Percentiles rank a stretch among this genome's conserved stretches.
Conservation (phyloP, 352 stramenopile species). For the Phytophthora pini region DNA sequence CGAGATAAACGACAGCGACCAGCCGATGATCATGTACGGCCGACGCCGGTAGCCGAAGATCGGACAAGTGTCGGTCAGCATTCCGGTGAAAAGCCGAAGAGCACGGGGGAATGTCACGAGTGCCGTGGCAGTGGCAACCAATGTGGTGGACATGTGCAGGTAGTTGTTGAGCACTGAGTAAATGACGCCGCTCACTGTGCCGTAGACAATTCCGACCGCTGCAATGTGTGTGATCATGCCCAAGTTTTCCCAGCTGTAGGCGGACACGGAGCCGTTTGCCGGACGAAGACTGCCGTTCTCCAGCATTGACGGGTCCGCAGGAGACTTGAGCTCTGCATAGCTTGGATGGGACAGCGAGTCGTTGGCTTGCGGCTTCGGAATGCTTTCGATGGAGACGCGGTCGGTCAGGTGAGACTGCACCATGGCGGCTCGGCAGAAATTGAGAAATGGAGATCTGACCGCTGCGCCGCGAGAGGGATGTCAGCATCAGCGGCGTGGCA, state of each 20-base stretch:
- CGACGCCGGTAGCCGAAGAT: slow-evolving; percentile 80
- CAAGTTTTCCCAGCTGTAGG: slow-evolving; percentile 42
- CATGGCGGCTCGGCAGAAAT: slow-evolving; percentile 7
- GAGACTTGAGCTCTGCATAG: slow-evolving; percentile 36
- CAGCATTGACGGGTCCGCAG: slow-evolving; percentile 3
- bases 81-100: slow-evolving; percentile 62
- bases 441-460: slow-evolving; percentile 6
- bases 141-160: slow-evolving; percentile 55
- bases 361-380: slow-evolving; percentile 15
- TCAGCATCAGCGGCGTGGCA: too few species aligned
- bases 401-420: slow-evolving; percentile 20
- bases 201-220: slow-evolving; percentile 52
- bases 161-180: slow-evolving; percentile 71
- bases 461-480: background rate
- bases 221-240: slow-evolving; percentile 54
- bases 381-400: slow-evolving; percentile 31
- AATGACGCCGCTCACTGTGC: slow-evolving; percentile 38
- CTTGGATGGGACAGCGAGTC: slow-evolving; percentile 21
- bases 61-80: slow-evolving; percentile 75
- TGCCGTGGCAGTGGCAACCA: slow-evolving; percentile 49
- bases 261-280: slow-evolving; percentile 24
- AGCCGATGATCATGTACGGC: slow-evolving; percentile 86
- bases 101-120: slow-evolving; percentile 52
- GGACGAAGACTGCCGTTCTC: slow-evolving; percentile 28
- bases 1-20: slow-evolving; percentile 43